Evolutionary conservation across 305 asterid genomes (phyloP).

Genomic region (Ilex paraguariensis): DNA sequence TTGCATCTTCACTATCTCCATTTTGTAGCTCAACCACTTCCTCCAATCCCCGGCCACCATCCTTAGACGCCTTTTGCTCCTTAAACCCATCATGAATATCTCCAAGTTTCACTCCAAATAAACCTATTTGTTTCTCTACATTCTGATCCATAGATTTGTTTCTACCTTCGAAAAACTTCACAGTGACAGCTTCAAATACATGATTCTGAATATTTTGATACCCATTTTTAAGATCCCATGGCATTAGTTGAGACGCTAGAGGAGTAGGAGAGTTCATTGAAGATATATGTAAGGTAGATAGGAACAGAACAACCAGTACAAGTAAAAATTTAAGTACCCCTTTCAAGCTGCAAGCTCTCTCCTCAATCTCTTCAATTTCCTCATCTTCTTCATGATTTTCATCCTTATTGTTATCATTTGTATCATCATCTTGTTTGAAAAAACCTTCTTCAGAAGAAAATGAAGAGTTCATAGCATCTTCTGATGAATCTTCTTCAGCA

Average conservation of each 20-base stretch:
- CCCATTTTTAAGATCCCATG: slow-evolving; percentile 24
- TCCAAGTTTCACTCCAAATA: slow-evolving; percentile 20
- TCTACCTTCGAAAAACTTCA: slow-evolving; percentile 13
- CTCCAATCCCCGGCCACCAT: slow-evolving; percentile 7
- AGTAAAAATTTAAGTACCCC: slow-evolving; percentile 38
- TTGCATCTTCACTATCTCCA: slow-evolving; percentile 5
- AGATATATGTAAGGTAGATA: slow-evolving; percentile 37
- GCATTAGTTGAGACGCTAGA: slow-evolving; percentile 20
- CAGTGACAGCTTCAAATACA: slow-evolving; percentile 26
- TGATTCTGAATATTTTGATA: slow-evolving; percentile 22
- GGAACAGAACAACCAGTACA: slow-evolving; percentile 28
- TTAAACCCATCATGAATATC: slow-evolving; percentile 1
- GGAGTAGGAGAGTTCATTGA: slow-evolving; percentile 31
- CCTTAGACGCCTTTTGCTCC: slow-evolving; percentile 18
- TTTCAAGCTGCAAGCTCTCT: slow-evolving; percentile 36
- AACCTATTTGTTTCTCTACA: slow-evolving; percentile 8
- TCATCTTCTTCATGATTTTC: slow-evolving; percentile 21
- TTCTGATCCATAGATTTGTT: slow-evolving; percentile 1
- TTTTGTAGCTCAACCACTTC: slow-evolving; percentile 2
- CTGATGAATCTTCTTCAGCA: slow-evolving; percentile 26
- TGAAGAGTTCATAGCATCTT: slow-evolving; percentile 19
- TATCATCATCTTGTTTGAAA: slow-evolving; percentile 7
- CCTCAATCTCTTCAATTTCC: slow-evolving; percentile 27
- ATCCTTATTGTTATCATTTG: slow-evolving; percentile 6
- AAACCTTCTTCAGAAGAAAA: slow-evolving; percentile 12